Evolutionary conservation across 2,329 filamentous ascomycete genomes (phyloP).

Genomic region (Pseudophaeomoniella oleicola): DNA sequence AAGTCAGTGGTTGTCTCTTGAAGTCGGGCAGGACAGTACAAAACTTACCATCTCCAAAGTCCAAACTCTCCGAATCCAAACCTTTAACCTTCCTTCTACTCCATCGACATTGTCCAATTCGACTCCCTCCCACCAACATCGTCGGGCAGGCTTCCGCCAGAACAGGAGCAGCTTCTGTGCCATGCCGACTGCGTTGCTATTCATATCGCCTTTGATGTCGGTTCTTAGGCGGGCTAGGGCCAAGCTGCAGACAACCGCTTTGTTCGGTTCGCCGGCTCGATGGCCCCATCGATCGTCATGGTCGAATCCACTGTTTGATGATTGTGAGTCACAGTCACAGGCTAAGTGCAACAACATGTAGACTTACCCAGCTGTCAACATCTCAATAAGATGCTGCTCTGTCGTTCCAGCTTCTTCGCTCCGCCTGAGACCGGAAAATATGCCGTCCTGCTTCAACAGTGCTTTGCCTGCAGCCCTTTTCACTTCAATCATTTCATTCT

Average conservation of each 20-base stretch:
- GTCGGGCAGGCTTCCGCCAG: constrained; percentile 89
- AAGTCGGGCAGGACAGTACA: too few relatives aligned
- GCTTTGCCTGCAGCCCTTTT: constrained; percentile 82
- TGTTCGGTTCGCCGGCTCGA: constrained; percentile 92
- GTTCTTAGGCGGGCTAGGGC: constrained; percentile 85
- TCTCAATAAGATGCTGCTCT: constrained; percentile 96
- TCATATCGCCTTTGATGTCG: constrained; percentile 66
- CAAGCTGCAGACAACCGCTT: constrained; percentile 94
- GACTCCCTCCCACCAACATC: constrained; percentile 99
- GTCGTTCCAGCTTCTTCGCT: constrained; percentile 94
- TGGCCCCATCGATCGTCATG: constrained; percentile 93
- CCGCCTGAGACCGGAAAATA: constrained; percentile 87
- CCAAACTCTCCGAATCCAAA: constrained; percentile 97
- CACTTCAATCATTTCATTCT: constrained; percentile 85
- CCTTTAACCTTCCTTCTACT: constrained; percentile 81
- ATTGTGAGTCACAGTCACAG: constrained; percentile 5
- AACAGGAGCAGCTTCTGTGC: constrained; percentile 94
- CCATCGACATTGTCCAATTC: constrained; percentile 82
- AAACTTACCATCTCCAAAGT: constrained; percentile 72
- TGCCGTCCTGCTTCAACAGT: constrained; percentile 79
- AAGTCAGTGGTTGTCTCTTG: neutral
- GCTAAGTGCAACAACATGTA: neutral
- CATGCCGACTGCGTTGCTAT: constrained; percentile 76
- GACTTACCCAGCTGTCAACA: constrained; percentile 90
- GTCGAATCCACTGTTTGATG: constrained; percentile 65